Evolutionary conservation across 768 basidiomycete species (phyloP).

Genomic region (Hypholoma fasciculare): DNA sequence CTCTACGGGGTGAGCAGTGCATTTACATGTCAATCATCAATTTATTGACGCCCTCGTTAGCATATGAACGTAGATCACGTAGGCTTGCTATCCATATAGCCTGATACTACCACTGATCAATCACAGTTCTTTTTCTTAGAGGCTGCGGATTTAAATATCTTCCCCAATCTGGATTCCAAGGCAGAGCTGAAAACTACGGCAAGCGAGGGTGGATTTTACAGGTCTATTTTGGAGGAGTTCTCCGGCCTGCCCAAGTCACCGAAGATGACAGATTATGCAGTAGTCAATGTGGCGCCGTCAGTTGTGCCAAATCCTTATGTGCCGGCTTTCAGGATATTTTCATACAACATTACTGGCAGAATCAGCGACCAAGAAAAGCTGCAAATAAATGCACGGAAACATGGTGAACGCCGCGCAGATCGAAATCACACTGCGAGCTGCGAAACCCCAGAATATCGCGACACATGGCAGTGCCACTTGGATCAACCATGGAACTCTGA

Average conservation of each 20-base stretch:
- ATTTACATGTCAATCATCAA: not conserved
- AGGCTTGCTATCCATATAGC: conserved; percentile 18
- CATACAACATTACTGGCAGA: conserved; percentile 69
- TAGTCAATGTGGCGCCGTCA: conserved; percentile 79
- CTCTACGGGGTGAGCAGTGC: conserved; percentile 63
- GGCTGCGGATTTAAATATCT: conserved; percentile 51
- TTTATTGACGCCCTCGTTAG: conserved; percentile 32
- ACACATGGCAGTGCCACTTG: conserved; percentile 67
- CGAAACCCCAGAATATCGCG: conserved; percentile 47
- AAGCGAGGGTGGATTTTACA: conserved; percentile 43
- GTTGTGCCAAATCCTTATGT: conserved; percentile 88
- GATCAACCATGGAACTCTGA: conserved; percentile 62
- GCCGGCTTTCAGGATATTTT: conserved; percentile 77
- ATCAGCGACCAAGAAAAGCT: conserved; percentile 4
- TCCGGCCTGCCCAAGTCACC: conserved; percentile 53
- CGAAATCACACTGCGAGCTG: conserved; percentile 46
- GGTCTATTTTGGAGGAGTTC: conserved; percentile 67
- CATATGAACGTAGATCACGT: conserved; percentile 88
- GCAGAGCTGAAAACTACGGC: not conserved
- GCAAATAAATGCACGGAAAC: conserved; percentile 38
- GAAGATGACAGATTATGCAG: conserved; percentile 60
- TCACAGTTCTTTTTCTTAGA: conserved; percentile 57
- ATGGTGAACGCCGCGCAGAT: conserved; percentile 49
- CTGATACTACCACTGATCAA: too few relatives aligned
- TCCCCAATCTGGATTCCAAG: conserved; percentile 18